Conservation (phyloP, 202 grass and related monocot species). For the Hordeum pubiflorum region DNA sequence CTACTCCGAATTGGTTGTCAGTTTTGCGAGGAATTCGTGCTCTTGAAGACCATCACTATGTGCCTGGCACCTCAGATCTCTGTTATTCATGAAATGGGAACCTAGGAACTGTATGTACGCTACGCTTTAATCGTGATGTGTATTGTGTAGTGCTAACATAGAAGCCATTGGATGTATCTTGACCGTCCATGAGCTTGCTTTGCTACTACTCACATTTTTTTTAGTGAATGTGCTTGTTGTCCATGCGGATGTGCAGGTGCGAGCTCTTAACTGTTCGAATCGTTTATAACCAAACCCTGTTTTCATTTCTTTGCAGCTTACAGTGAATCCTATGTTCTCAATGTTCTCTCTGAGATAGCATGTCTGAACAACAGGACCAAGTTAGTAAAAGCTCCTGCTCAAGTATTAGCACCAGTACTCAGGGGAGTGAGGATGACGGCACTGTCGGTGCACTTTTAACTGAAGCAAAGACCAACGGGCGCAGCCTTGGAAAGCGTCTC, state of each 20-base stretch:
- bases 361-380: slow-evolving; percentile 70
- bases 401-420: slow-evolving; percentile 74
- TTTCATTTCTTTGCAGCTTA: slow-evolving; percentile 17
- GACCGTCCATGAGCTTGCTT: background rate
- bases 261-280: background rate
- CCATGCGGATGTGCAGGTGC: background rate
- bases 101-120: background rate
- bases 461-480: slow-evolving; percentile 47
- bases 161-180: background rate
- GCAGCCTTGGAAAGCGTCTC: slow-evolving; percentile 81
- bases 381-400: slow-evolving; percentile 88
- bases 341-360: slow-evolving; percentile 53
- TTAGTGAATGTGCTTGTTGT: background rate
- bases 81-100: background rate
- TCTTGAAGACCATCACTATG: background rate
- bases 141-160: background rate
- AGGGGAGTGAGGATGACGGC: slow-evolving; percentile 67
- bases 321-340: slow-evolving; percentile 4
- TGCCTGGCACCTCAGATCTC: background rate
- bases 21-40: background rate
- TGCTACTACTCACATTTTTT: background rate
- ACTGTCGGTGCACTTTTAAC: slow-evolving; percentile 73
- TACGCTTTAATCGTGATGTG: background rate
- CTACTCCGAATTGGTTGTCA: background rate
- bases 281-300: background rate